phyloP scores from a whole-genome alignment of 2,329 filamentous ascomycete genomes.

The Cytospora mali region DNA sequence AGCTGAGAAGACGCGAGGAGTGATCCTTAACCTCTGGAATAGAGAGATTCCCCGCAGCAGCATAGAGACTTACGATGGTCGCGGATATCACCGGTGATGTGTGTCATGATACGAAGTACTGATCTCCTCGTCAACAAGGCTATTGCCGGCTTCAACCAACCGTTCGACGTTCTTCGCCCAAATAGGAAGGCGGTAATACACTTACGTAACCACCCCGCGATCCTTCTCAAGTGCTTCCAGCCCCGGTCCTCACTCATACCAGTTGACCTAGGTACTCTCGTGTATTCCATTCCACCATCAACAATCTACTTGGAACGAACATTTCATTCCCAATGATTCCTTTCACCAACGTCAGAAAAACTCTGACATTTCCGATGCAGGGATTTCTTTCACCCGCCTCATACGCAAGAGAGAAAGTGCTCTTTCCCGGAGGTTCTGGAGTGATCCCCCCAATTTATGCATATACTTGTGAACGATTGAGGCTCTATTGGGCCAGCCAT shows the following conservation, averaged over 20 bases:
- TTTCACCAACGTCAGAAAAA: no score
- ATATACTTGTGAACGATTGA: no score
- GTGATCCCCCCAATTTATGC: no score
- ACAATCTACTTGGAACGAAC: not conserved
- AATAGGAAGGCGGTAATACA: not conserved
- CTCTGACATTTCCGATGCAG: no score
- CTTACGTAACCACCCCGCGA: constrained; percentile 4
- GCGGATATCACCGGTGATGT: constrained; percentile 20
- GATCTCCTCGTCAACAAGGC: constrained; percentile 14
- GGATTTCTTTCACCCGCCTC: no score
- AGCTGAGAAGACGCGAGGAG: constrained; percentile 13
- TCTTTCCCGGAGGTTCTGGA: no score
- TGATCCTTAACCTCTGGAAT: constrained; percentile 21
- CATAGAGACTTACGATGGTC: constrained; percentile 15
- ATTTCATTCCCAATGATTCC: no score
- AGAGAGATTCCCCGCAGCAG: constrained; percentile 23
- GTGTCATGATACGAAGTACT: constrained; percentile 21
- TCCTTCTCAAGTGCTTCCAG: no score
- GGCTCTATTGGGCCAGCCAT: not conserved
- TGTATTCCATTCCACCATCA: not conserved
- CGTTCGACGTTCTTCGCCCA: not conserved
- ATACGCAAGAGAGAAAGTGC: no score
- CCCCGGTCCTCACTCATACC: not conserved
- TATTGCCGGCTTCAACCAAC: constrained; percentile 19
- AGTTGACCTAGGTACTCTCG: no score